A percentile compares a stretch with the other conserved stretches of the same genome.
phyloP scores from a whole-genome alignment of 2,329 filamentous ascomycete species.

The Cercospora zeina region DNA sequence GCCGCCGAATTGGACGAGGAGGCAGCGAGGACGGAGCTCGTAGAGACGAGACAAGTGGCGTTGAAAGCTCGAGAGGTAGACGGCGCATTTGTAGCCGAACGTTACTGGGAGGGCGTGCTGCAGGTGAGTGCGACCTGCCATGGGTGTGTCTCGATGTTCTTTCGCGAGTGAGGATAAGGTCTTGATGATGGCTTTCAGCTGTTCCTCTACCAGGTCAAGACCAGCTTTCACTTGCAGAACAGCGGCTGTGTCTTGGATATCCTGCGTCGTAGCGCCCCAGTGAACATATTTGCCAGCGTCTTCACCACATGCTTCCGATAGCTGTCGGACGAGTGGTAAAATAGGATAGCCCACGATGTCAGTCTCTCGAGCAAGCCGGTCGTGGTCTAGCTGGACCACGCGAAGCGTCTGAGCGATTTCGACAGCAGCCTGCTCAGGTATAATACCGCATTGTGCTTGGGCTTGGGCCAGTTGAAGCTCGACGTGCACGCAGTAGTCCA shows the following conservation, averaged over 20 bases:
- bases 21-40: slow-evolving; percentile 32
- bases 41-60: slow-evolving; percentile 35
- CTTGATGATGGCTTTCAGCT: slow-evolving; percentile 22
- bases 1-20: slow-evolving; percentile 38
- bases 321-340: slow-evolving; percentile 36
- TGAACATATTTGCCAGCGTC: slow-evolving; percentile 36
- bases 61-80: slow-evolving; percentile 36
- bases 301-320: slow-evolving; percentile 31
- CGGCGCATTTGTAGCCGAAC: slow-evolving; percentile 40
- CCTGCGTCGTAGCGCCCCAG: slow-evolving; percentile 40
- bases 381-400: slow-evolving; percentile 26
- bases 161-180: slow-evolving; percentile 24
- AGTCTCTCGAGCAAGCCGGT: slow-evolving; percentile 32
- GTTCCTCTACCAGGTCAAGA: slow-evolving; percentile 26
- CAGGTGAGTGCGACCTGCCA: slow-evolving; percentile 38
- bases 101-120: slow-evolving; percentile 40
- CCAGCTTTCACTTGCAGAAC: slow-evolving; percentile 36
- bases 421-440: slow-evolving; percentile 32
- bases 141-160: slow-evolving; percentile 32
- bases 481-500: slow-evolving; percentile 31
- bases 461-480: slow-evolving; percentile 32
- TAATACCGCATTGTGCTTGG: slow-evolving; percentile 30
- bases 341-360: slow-evolving; percentile 40
- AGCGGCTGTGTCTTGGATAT: slow-evolving; percentile 37
- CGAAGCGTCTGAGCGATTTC: slow-evolving; percentile 28